These are phyloP conservation scores for Claviceps sp. DNA, from an alignment of 2,329 filamentous ascomycete species.

Conservation along the genomic window DNA sequence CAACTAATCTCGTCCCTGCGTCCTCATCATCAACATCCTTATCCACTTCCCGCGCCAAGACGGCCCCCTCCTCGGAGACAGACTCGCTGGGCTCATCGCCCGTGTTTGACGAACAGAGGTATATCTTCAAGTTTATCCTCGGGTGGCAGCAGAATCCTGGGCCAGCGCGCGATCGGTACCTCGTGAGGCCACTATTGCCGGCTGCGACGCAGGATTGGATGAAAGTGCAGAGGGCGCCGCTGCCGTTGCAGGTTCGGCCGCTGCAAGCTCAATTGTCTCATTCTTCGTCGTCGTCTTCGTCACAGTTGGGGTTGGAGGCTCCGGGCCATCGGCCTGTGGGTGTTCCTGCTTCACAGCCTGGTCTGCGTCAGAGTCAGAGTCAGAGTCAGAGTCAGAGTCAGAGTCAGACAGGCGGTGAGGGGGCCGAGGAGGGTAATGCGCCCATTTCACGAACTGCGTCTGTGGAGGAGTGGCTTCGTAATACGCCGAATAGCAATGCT, in stretches of 20 bases:
- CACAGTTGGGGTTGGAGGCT: no score
- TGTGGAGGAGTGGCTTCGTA: slow-evolving; percentile 15
- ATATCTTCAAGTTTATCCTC: slow-evolving; percentile 62
- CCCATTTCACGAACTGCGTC: slow-evolving; percentile 16
- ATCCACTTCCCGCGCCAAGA: slow-evolving; percentile 9
- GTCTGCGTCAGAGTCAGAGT: not conserved
- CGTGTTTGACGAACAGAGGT: slow-evolving; percentile 41
- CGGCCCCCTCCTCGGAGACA: slow-evolving; percentile 32
- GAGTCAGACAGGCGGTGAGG: not conserved
- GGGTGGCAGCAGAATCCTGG: slow-evolving; percentile 47
- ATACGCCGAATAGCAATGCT: slow-evolving; percentile 6
- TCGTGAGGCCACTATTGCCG: slow-evolving; percentile 56
- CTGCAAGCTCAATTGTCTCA: no score
- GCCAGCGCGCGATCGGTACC: slow-evolving; percentile 45
- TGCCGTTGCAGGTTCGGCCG: no score
- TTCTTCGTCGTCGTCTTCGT: no score
- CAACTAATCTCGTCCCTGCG: not conserved
- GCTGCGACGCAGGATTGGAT: slow-evolving; percentile 55
- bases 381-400: not conserved
- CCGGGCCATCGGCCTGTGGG: no score
- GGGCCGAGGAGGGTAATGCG: no score
- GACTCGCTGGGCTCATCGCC: slow-evolving; percentile 44
- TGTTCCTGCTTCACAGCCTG: no score
- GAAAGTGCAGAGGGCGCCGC: slow-evolving; percentile 16
- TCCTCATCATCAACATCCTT: slow-evolving; percentile 1